These are phyloP conservation scores for Sungouiozyma ichnusensis DNA, from an alignment of 805 yeast species.

Conservation along the genomic window DNA sequence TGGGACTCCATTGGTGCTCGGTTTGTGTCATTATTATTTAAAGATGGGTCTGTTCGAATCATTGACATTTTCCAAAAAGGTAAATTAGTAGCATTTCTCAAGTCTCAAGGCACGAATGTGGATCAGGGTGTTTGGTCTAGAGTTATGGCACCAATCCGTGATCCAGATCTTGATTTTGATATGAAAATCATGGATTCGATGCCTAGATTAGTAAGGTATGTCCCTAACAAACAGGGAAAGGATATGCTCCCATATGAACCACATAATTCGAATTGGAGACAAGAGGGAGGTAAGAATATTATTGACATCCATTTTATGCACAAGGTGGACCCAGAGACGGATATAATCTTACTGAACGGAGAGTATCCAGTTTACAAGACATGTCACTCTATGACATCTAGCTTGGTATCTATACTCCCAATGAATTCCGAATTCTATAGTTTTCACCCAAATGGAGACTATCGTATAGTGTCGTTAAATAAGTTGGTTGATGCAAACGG, in stretches of 20 bases:
- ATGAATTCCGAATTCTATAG: slow-evolving; percentile 1
- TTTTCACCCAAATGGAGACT: slow-evolving; percentile 8
- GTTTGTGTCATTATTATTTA: slow-evolving; percentile 36
- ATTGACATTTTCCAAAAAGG: slow-evolving; percentile 32
- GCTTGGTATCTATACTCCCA: no score
- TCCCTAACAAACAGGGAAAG: slow-evolving; percentile 10
- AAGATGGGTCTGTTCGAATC: slow-evolving; percentile 40
- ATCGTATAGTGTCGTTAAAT: not conserved
- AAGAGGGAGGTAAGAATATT: slow-evolving; percentile 1
- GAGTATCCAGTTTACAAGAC: slow-evolving; percentile 4
- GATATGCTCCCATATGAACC: slow-evolving; percentile 11
- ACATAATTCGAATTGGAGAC: slow-evolving; percentile 12
- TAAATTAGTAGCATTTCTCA: slow-evolving; percentile 15
- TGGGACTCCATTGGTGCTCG: slow-evolving; percentile 22
- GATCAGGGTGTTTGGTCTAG: slow-evolving; percentile 17
- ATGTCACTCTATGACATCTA: no score
- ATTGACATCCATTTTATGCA: slow-evolving; percentile 17
- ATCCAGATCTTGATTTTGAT: slow-evolving; percentile 6
- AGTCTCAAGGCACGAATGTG: slow-evolving; percentile 5
- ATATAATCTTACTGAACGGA: slow-evolving; percentile 13
- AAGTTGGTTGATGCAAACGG: not conserved
- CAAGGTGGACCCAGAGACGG: slow-evolving; percentile 5
- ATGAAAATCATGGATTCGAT: slow-evolving; percentile 11
- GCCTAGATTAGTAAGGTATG: slow-evolving; percentile 16
- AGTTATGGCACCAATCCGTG: slow-evolving; percentile 1